Base-by-base conservation (phyloP, 192 early-diverging fungal species). In the Chytriomyces hyalinus region DNA sequence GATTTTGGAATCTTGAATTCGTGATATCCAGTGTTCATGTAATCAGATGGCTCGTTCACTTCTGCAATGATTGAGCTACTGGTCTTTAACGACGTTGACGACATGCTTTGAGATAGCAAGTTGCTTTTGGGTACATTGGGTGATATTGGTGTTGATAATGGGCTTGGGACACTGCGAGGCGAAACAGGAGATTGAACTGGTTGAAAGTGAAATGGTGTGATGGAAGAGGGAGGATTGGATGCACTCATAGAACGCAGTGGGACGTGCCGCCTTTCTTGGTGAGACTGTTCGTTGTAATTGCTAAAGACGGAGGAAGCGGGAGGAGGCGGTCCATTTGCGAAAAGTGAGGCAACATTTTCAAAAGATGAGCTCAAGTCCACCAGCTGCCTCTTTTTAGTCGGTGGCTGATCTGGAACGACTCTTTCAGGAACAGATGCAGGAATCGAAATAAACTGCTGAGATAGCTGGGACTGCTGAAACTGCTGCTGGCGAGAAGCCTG, bases 281-380 rank as follows among this genome's bases (percentile, higher is more conserved):
- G 36, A 36, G 36, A 36, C 36, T 36, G 36, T 36, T 36, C 36
- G 36, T 36, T 36, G 36, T 36, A 36, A 36, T 36, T 36, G 36
- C 36, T 36, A 2, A 68, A 68, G 9, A 48, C 46, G 26, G 26
- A 15, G 2, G 67, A 65, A 65, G 28, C 63, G 3, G 63, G 63
- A 65, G 28, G n/a, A 11, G 63, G n/a, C 28, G 17, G 50, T 36
- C 45, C 69, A 70, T 9, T n/a, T 53, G 49, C 36, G 13, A 73
- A 73, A 63, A 73, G 48, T 6, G 20, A n/a, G 4, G 72, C 6
- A n/a, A 70, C 8, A 53, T 70, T 70, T 9, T 73, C 72, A 63
- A 63, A 63, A 15, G 72, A 73, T 36, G 72, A 73, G 22, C 72
- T 73, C 45, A 73, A 63, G 28, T 73, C 72, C 3, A 49, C 50